Conservation (phyloP, 441 rosid genomes). For the Euphorbia corollata region DNA sequence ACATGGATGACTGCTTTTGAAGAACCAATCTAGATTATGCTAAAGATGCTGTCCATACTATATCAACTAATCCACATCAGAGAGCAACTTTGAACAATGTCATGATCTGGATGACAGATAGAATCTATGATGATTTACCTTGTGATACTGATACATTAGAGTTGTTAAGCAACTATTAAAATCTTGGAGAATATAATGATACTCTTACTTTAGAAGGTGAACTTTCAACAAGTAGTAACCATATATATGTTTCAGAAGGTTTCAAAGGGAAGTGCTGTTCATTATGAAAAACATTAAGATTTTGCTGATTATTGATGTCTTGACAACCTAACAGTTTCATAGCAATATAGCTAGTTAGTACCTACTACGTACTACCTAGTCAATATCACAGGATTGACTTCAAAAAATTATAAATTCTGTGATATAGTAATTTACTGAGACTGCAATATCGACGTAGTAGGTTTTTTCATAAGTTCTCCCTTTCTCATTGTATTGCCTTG, state of each 20-base stretch:
- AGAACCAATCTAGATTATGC: neutral
- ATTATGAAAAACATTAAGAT: neutral
- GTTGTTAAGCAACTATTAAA: neutral
- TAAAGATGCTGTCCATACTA: neutral
- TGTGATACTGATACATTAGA: neutral
- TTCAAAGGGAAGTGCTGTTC: neutral
- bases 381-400: neutral
- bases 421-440: neutral
- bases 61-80: neutral
- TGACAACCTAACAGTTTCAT: neutral
- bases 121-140: neutral
- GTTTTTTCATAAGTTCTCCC: neutral
- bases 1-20: neutral
- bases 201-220: neutral
- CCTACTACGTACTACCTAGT: neutral
- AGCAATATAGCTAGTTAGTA: too few species aligned
- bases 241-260: too few species aligned
- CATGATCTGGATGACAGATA: neutral
- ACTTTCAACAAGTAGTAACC: neutral
- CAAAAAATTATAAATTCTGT: neutral
- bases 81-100: neutral
- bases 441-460: neutral
- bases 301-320: neutral
- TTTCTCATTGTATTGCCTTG: neutral
- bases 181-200: neutral